Base-by-base conservation (phyloP, 75 land plant species). In the Larix kaempferi region DNA sequence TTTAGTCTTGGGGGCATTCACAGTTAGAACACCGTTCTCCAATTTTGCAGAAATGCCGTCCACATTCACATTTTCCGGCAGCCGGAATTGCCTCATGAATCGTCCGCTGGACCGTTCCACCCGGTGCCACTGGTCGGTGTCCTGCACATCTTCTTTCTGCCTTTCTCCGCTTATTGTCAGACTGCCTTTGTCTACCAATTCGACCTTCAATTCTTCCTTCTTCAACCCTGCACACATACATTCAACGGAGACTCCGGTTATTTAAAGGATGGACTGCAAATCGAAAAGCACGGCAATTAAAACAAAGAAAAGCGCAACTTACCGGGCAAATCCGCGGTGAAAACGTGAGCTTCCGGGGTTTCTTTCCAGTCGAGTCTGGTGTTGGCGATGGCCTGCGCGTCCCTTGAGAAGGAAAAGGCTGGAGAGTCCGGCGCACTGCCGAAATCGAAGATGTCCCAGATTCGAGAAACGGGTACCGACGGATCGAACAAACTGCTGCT, bases 251-350 rank as follows among this genome's bases (percentile, higher is more conserved):
- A 1, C 33, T 3, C 35, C 2, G 0, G 29, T 10, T 49, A 49
- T 8, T 49, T 8, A 49, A 49, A 8, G 1, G 8, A 1, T 8
- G 54, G 54, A 10, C 12, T 0, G 65, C 29, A 12, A 23, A 11
- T 27, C 11, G 54, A 23, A 62, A 62, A 27, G 2, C 13, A 62
- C 35, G 12, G 4, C 4, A 27, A 1, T 49, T 10, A 8, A 11
- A 27, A 2, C n/a, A 6, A 16, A 35, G 13, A 1, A 49, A 49
- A 49, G 11, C 54, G 12, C 11, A 2, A 49, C 12, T 52, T 33
- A 83, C 91, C 89, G 52, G 88, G 91, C 41, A 86, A 64, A 57
- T 89, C 91, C 37, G 79, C 89, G 56, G 56, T 77, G 79, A 86
- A 79, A 65, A 86, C 74, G 33, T 89, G 88, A 49, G 12, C 54